Evolutionary conservation across 2,329 filamentous ascomycete species (phyloP).

Genomic region (Cladosporium colombiae): DNA sequence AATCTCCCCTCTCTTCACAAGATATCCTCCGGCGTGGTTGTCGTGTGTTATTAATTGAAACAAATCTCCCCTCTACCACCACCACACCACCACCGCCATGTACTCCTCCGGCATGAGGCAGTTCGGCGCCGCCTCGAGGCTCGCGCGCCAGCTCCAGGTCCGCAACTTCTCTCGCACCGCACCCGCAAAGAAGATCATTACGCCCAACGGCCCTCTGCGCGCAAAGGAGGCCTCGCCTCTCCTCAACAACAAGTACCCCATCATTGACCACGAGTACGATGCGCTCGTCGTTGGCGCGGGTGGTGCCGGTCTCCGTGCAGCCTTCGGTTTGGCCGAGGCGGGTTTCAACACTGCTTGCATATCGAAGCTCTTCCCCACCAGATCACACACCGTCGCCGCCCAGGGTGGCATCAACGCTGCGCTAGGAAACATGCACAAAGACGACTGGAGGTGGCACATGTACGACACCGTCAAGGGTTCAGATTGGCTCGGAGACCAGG

Average conservation of each 20-base stretch:
- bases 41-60: not conserved
- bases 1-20: slow-evolving; percentile 5
- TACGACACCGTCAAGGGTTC: slow-evolving; percentile 98
- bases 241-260: slow-evolving; percentile 86
- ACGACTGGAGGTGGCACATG: slow-evolving; percentile 99
- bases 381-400: slow-evolving; percentile 78
- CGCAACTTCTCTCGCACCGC: slow-evolving; percentile 81
- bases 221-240: slow-evolving; percentile 91
- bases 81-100: slow-evolving; percentile 30
- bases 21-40: slow-evolving; percentile 7
- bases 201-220: slow-evolving; percentile 74
- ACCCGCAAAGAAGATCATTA: slow-evolving; percentile 80
- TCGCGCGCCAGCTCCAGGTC: slow-evolving; percentile 46
- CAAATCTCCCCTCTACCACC: slow-evolving; percentile 13
- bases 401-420: slow-evolving; percentile 84
- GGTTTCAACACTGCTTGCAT: slow-evolving; percentile 90
- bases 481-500: slow-evolving; percentile 96
- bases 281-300: slow-evolving; percentile 88
- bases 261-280: slow-evolving; percentile 99
- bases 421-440: slow-evolving; percentile 93
- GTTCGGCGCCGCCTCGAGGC: slow-evolving; percentile 33
- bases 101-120: slow-evolving; percentile 40
- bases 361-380: slow-evolving; percentile 80
- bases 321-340: slow-evolving; percentile 82
- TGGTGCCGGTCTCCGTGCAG: slow-evolving; percentile 77